Conservation (phyloP, 768 basidiomycete genomes). For the Leccinum rimulosum region DNA sequence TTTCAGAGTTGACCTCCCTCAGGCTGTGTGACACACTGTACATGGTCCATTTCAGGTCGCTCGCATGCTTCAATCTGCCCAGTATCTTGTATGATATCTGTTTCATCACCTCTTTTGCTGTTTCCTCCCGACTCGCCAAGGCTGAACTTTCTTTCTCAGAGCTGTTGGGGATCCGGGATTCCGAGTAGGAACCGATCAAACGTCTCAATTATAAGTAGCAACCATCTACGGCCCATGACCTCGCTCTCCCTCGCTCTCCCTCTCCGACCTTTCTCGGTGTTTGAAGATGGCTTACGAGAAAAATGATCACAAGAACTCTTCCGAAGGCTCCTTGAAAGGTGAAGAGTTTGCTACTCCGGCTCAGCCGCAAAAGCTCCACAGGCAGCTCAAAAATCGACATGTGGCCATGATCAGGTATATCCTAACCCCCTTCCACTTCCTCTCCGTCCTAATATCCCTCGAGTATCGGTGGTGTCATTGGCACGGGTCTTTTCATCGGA, state of each 20-base stretch:
- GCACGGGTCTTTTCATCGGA: slow-evolving; percentile 9
- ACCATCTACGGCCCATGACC: background rate
- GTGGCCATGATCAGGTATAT: slow-evolving; percentile 76
- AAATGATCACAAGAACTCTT: slow-evolving; percentile 4
- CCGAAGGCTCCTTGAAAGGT: slow-evolving; percentile 21
- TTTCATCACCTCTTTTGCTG: no score
- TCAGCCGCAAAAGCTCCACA: slow-evolving; percentile 35
- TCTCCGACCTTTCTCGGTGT: background rate
- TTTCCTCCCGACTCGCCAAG: no score
- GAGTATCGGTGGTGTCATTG: slow-evolving; percentile 49
- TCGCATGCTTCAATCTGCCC: no score
- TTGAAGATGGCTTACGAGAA: slow-evolving; percentile 24
- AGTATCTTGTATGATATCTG: no score
- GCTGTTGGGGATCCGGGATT: no score
- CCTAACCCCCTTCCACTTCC: background rate
- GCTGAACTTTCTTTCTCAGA: no score
- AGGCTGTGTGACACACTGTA: no score
- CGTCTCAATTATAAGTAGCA: background rate
- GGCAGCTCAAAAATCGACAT: slow-evolving; percentile 74
- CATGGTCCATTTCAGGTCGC: no score
- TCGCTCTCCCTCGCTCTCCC: background rate
- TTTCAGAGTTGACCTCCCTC: no score
- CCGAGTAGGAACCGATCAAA: background rate
- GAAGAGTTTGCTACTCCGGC: slow-evolving; percentile 10
- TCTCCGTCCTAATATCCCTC: slow-evolving; percentile 1